Evolutionary conservation across 192 early-diverging fungal genomes (phyloP).

Genomic region (Lunasporangiospora selenospora): DNA sequence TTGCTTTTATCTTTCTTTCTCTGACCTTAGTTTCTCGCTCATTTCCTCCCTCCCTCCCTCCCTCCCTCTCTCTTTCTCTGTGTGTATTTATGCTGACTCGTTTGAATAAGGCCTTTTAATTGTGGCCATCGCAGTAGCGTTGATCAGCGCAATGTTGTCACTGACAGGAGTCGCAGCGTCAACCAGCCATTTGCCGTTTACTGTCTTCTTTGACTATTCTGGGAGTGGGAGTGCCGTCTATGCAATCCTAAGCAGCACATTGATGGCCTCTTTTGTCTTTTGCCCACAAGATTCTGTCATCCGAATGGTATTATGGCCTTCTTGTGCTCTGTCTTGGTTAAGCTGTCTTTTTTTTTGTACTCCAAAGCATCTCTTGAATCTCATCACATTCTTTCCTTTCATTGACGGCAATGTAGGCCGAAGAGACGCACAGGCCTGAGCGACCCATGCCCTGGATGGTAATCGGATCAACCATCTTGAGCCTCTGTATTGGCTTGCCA

Average conservation of each 20-base stretch:
- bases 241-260: constrained; percentile 21
- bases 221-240: constrained; percentile 25
- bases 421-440: constrained; percentile 28
- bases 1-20: no score
- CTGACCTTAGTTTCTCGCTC: no score
- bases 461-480: constrained; percentile 8
- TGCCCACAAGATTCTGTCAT: constrained; percentile 36
- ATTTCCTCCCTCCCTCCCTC: no score
- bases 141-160: constrained; percentile 18
- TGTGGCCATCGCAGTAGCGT: constrained; percentile 12
- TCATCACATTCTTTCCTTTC: background rate
- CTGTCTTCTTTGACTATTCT: constrained; percentile 35
- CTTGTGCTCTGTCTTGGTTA: background rate
- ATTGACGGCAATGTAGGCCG: constrained; percentile 23
- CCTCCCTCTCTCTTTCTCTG: no score
- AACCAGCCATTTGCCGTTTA: constrained; percentile 22
- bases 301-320: constrained; percentile 17
- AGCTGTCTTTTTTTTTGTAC: no score
- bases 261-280: constrained; percentile 39
- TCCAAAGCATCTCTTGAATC: no score
- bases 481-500: constrained; percentile 19
- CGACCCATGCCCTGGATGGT: constrained; percentile 15
- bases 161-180: constrained; percentile 12
- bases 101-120: constrained; percentile 31
- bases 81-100: no score